Percentiles rank a stretch among this genome's conserved stretches.
Evolutionary conservation across 331 rosid species (phyloP).

Genomic region (Malus hybrid): DNA sequence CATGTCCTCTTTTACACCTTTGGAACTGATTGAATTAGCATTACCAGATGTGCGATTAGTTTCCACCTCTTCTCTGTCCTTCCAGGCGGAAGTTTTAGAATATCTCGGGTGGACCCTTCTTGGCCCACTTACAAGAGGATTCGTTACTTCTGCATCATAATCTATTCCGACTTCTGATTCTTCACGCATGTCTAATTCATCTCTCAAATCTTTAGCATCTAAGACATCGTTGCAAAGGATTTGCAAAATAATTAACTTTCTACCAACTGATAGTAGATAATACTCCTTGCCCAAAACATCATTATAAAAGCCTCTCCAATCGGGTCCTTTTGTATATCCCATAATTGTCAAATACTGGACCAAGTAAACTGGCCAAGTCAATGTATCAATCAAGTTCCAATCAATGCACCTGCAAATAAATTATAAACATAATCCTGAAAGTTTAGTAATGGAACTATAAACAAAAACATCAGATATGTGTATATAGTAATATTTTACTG

Average conservation of each 20-base stretch:
- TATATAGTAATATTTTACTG: background rate
- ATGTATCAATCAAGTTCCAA: constrained; percentile 76
- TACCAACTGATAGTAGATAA: constrained; percentile 54
- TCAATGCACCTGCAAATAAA: constrained; percentile 58
- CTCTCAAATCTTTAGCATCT: constrained; percentile 60
- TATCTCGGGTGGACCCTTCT: constrained; percentile 68
- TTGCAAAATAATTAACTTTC: constrained; percentile 74
- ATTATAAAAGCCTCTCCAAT: constrained; percentile 62
- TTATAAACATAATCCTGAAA: constrained; percentile 6
- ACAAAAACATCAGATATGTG: background rate
- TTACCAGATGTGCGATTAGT: constrained; percentile 29
- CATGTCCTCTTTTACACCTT: constrained; percentile 27
- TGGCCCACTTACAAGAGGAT: constrained; percentile 48
- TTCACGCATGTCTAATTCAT: constrained; percentile 76
- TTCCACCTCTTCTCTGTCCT: constrained; percentile 50
- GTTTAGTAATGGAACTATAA: background rate
- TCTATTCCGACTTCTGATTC: constrained; percentile 71
- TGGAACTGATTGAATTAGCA: constrained; percentile 25
- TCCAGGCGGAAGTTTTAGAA: constrained; percentile 57
- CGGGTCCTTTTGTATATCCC: constrained; percentile 52
- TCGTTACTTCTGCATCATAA: constrained; percentile 50
- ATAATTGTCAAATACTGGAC: constrained; percentile 57
- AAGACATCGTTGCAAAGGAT: constrained; percentile 72
- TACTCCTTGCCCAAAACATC: constrained; percentile 61
- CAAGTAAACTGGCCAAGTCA: constrained; percentile 87